Evolutionary conservation across 805 yeast species (phyloP).

Genomic region (Priceomyces haplophilus): DNA sequence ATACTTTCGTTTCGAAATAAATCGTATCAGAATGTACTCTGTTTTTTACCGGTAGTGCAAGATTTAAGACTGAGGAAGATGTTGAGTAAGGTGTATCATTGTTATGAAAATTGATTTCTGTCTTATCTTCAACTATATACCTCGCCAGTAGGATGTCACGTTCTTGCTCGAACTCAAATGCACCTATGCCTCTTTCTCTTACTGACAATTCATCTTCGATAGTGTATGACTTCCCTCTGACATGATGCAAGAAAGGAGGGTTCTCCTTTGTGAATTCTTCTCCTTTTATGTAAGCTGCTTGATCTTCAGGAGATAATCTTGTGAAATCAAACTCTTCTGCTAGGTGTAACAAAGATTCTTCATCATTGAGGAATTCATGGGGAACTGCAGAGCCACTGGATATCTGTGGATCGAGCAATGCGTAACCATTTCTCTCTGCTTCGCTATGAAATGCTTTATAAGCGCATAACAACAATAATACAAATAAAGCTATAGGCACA

Average conservation of each 20-base stretch:
- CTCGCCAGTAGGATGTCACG: conserved; percentile 27
- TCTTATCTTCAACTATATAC: conserved; percentile 37
- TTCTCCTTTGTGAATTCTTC: conserved; percentile 30
- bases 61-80: conserved; percentile 38
- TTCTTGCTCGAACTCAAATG: conserved; percentile 42
- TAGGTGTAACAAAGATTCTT: conserved; percentile 31
- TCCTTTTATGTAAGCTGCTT: conserved; percentile 31
- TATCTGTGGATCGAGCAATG: conserved; percentile 13
- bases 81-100: conserved; percentile 40
- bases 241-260: conserved; percentile 31
- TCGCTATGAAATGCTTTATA: conserved; percentile 8
- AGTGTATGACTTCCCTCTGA: conserved; percentile 32
- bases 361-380: conserved; percentile 39
- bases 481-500: conserved; percentile 7
- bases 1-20: conserved; percentile 58
- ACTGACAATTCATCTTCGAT: conserved; percentile 27
- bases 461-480: conserved; percentile 11
- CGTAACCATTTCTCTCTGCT: conserved; percentile 11
- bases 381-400: conserved; percentile 24
- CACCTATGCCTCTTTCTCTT: conserved; percentile 37
- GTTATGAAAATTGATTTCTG: conserved; percentile 34
- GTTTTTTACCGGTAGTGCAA: conserved; percentile 35
- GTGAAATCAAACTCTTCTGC: conserved; percentile 37
- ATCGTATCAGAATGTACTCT: conserved; percentile 39
- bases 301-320: conserved; percentile 40